Conservation (phyloP, 2,329 filamentous ascomycete species). For the Plectosphaerella sp. region DNA sequence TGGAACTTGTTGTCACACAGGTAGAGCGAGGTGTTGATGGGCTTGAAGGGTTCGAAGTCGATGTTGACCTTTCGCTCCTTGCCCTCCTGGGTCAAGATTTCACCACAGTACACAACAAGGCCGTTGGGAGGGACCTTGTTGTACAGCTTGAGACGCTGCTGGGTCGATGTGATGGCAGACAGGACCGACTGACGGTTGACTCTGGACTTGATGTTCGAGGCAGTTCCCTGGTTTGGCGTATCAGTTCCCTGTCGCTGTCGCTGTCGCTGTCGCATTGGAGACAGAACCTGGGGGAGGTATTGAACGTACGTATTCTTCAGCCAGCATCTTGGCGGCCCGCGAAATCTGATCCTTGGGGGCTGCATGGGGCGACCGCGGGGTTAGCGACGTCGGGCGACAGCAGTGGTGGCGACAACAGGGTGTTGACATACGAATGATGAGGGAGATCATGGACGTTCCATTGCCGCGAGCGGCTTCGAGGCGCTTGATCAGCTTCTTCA, state of each 20-base stretch:
- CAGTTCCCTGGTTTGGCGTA: conserved; percentile 67
- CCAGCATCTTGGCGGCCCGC: conserved; percentile 97
- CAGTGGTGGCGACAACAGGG: not conserved
- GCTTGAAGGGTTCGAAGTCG: conserved; percentile 99
- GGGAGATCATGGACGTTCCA: conserved; percentile 98
- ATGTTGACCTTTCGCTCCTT: conserved; percentile 99
- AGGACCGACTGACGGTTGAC: conserved; percentile 98
- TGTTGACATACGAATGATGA: conserved; percentile 82
- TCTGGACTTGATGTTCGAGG: conserved; percentile 98
- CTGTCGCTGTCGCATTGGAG: conserved; percentile 7
- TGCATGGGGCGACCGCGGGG: conserved; percentile 29
- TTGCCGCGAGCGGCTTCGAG: conserved; percentile 96
- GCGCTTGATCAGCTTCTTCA: conserved; percentile 99
- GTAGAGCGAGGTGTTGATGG: conserved; percentile 98
- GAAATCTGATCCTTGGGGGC: conserved; percentile 98
- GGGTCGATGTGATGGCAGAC: conserved; percentile 97
- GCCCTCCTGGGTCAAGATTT: conserved; percentile 98
- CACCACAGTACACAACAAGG: conserved; percentile 97
- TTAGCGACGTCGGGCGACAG: conserved; percentile 12
- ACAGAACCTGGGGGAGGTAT: not conserved
- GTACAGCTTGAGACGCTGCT: conserved; percentile 98
- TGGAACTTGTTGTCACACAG: conserved; percentile 99
- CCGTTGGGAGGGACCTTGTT: conserved; percentile 98
- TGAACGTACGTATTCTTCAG: conserved; percentile 90
- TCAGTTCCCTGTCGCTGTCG: conserved; percentile 22